Conservation (phyloP, 1,284 basidiomycete species). For the Omphalotus olearius region DNA sequence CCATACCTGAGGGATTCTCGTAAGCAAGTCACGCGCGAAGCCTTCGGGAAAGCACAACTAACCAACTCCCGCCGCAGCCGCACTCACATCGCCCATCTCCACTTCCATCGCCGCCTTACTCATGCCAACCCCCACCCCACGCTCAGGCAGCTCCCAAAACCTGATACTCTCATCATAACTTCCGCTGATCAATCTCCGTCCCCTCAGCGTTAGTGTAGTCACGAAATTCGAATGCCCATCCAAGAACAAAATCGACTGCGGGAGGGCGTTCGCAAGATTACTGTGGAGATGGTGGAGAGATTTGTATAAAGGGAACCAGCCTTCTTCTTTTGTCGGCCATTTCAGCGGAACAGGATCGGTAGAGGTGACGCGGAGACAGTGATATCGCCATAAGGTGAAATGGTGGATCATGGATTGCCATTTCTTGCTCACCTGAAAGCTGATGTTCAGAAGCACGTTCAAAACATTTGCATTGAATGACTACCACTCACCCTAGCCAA, state of each 20-base stretch:
- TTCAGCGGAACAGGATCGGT: slow-evolving; percentile 69
- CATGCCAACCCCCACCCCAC: slow-evolving; percentile 18
- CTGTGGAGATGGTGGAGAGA: slow-evolving; percentile 83
- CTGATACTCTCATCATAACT: slow-evolving; percentile 89
- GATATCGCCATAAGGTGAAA: slow-evolving; percentile 75
- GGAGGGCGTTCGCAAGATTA: slow-evolving; percentile 76
- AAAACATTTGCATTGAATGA: slow-evolving; percentile 4
- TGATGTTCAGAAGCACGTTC: neutral
- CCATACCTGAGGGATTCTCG: slow-evolving; percentile 27
- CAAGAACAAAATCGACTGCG: slow-evolving; percentile 75
- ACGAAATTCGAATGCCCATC: slow-evolving; percentile 87
- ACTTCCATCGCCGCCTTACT: slow-evolving; percentile 14
- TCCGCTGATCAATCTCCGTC: slow-evolving; percentile 80
- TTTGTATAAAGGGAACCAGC: slow-evolving; percentile 78
- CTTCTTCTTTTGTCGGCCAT: slow-evolving; percentile 57
- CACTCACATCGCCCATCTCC: neutral
- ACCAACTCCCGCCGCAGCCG: neutral
- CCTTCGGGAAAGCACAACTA: neutral
- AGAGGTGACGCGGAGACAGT: slow-evolving; percentile 70
- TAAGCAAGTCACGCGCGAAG: neutral
- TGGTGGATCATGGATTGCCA: slow-evolving; percentile 70
- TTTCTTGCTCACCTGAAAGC: slow-evolving; percentile 62
- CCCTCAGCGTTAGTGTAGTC: slow-evolving; percentile 76
- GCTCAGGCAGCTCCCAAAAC: slow-evolving; percentile 62
- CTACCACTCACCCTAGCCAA: slow-evolving; percentile 44